Evolutionary conservation across 257 asterid genomes (phyloP).

Genomic region (Datura wrightii): DNA sequence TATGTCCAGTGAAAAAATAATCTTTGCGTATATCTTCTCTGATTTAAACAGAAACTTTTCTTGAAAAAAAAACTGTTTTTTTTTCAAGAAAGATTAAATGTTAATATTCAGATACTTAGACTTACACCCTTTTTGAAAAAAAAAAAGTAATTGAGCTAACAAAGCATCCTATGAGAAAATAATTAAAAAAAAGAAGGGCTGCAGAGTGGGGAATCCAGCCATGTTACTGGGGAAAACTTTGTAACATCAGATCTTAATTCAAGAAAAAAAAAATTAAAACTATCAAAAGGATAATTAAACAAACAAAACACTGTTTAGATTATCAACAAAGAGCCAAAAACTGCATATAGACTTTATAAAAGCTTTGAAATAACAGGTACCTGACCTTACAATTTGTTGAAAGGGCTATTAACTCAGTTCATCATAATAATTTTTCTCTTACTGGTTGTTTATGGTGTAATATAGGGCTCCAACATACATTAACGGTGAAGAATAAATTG

Average conservation of each 20-base stretch:
- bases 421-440: neutral
- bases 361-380: neutral
- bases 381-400: slow-evolving; percentile 16
- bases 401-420: neutral
- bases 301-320: neutral
- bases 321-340: neutral
- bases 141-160: neutral
- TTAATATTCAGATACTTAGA: neutral
- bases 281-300: neutral
- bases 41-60: neutral
- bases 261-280: neutral
- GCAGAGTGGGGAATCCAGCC: slow-evolving; percentile 1
- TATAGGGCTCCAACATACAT: neutral
- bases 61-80: neutral
- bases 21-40: neutral
- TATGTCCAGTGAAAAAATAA: neutral
- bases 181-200: neutral
- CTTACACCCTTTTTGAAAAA: neutral
- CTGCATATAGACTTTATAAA: neutral
- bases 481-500: neutral
- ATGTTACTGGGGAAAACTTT: neutral
- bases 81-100: neutral
- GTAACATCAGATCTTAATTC: neutral
- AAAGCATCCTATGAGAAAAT: neutral
- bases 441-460: neutral